Conservation (phyloP, 306 rosid genomes). For the Trifolium dubium region DNA sequence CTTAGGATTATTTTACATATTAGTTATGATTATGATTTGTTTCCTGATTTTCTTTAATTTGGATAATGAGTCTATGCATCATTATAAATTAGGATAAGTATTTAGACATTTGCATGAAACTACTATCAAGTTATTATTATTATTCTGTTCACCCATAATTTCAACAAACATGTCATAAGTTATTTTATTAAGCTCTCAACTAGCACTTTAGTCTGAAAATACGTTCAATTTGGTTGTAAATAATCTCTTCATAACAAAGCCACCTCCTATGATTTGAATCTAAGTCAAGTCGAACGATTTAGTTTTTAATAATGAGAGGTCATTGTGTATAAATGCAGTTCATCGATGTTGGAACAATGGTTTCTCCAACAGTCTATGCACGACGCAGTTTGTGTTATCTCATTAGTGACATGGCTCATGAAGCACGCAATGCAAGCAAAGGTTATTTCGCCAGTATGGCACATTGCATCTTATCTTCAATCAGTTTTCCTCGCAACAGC, state of each 20-base stretch:
- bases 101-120: too few relatives aligned
- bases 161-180: too few relatives aligned
- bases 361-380: slow-evolving; percentile 74
- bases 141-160: too few relatives aligned
- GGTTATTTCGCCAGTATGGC: slow-evolving; percentile 71
- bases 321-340: slow-evolving; percentile 52
- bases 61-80: too few relatives aligned
- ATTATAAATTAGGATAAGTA: too few relatives aligned
- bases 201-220: too few relatives aligned
- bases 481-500: slow-evolving; percentile 61
- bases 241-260: not conserved
- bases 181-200: too few relatives aligned
- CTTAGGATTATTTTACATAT: too few relatives aligned
- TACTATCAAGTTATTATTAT: too few relatives aligned
- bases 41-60: too few relatives aligned
- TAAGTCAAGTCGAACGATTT: not conserved
- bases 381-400: slow-evolving; percentile 75
- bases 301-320: slow-evolving; percentile 21
- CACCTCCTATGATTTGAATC: not conserved
- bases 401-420: slow-evolving; percentile 68
- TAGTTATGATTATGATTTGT: too few relatives aligned
- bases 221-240: not conserved
- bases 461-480: slow-evolving; percentile 86
- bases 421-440: slow-evolving; percentile 81
- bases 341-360: slow-evolving; percentile 74